Evolutionary conservation across 164 flowering plant genomes (phyloP), one percentile per base, ranked within the genome.

Genomic region (Tetracentron sinense): DNA sequence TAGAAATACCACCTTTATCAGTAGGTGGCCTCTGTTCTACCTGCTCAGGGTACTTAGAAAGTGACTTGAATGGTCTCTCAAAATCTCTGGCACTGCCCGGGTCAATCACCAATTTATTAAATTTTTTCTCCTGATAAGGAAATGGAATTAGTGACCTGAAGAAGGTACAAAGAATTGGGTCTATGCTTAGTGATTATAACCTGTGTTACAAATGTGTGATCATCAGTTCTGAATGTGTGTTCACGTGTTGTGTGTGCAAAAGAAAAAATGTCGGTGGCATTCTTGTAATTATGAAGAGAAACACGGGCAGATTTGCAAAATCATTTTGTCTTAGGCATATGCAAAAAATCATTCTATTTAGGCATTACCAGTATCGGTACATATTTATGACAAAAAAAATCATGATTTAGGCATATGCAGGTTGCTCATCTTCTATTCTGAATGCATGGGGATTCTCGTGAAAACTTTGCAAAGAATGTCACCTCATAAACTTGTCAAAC

Each of bases 41-140:
- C 35, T 67, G 71, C 28, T 81, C 86, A 12, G 74, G 71, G 49
- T 77, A 62, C 69, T 73, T 82, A 61, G 80, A 35, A n/a, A 64
- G 64, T 19, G 84, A 66, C 72, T 74, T 90, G 70, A 77, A 84
- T 46, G 92, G 87, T 74, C 89, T 82, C 75, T 88, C 94, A 69
- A 87, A 87, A 61, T 88, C 92, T 69, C 74, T 81, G 52, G 84
- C 90, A 75, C 69, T 79, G 52, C 65, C 68, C 2, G 83, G 83
- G 68, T 93, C 97, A 48, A 88, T 79, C 49, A 64, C 77, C 65
- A 89, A 42, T 42, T 86, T 86, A 59, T 80, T 78, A 38, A 89
- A 79, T 61, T 89, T 87, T 74, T 87, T 82, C 6, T 86, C 94
- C 98, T 93, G 86, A 72, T 79, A 67, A 52, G 61, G 17, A 42